Evolutionary conservation across 805 yeast species (phyloP).

Genomic region (Alloascoidea hylecoeti): DNA sequence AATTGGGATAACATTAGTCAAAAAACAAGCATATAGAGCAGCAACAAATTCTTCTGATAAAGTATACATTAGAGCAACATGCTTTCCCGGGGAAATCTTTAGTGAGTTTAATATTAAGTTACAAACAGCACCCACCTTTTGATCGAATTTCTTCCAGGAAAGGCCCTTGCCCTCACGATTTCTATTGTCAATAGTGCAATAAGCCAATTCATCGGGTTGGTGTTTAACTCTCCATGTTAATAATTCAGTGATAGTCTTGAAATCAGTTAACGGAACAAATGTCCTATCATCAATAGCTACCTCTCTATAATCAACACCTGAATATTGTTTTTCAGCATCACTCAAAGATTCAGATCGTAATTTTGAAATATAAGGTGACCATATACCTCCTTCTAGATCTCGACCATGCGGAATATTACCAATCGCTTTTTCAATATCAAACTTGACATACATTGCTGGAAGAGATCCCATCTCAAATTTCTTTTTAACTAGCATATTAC

Average conservation of each 20-base stretch:
- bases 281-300: conserved; percentile 69
- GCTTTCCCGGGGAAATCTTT: conserved; percentile 49
- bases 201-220: conserved; percentile 74
- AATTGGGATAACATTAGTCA: conserved; percentile 66
- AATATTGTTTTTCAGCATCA: conserved; percentile 60
- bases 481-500: conserved; percentile 74
- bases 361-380: conserved; percentile 69
- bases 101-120: conserved; percentile 56
- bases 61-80: conserved; percentile 71
- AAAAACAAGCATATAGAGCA: conserved; percentile 75
- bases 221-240: conserved; percentile 65
- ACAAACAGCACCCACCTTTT: conserved; percentile 61
- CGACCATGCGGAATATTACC: conserved; percentile 59
- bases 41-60: conserved; percentile 77
- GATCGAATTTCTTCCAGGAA: conserved; percentile 77
- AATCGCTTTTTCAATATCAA: conserved; percentile 50
- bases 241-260: conserved; percentile 55
- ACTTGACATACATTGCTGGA: conserved; percentile 70
- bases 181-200: conserved; percentile 23
- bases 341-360: conserved; percentile 43
- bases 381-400: conserved; percentile 68
- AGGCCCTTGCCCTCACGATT: conserved; percentile 34
- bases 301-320: conserved; percentile 70
- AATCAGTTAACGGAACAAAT: conserved; percentile 59
- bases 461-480: conserved; percentile 69